A percentile compares a stretch with the other conserved stretches of the same genome.
These are phyloP conservation scores for Colletotrichum navitas DNA, from an alignment of 2,329 filamentous ascomycete species.

Conservation along the genomic window DNA sequence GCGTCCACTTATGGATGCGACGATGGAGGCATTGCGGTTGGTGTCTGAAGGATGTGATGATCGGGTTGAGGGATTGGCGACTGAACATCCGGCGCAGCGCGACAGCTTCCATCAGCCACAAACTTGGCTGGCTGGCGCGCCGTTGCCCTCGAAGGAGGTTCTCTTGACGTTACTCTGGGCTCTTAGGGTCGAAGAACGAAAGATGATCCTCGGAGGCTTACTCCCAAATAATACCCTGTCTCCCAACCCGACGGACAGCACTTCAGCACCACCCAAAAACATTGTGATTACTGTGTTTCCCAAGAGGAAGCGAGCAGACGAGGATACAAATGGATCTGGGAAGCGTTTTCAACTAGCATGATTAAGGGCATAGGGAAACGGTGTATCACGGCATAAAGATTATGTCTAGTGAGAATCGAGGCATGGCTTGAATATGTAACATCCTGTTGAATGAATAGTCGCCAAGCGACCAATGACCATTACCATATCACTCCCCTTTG, in stretches of 20 bases:
- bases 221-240: background rate
- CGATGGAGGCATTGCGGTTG: slow-evolving; percentile 79
- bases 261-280: slow-evolving; percentile 17
- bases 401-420: slow-evolving; percentile 6
- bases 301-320: slow-evolving; percentile 34
- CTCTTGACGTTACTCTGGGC: slow-evolving; percentile 63
- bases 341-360: slow-evolving; percentile 39
- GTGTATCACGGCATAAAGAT: slow-evolving; percentile 24
- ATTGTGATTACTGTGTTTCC: slow-evolving; percentile 26
- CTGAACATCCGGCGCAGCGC: slow-evolving; percentile 54
- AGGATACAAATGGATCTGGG: slow-evolving; percentile 16
- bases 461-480: slow-evolving; percentile 20
- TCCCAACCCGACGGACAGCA: slow-evolving; percentile 17
- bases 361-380: slow-evolving; percentile 17
- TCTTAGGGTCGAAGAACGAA: slow-evolving; percentile 58
- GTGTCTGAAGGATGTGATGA: slow-evolving; percentile 69
- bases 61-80: slow-evolving; percentile 56
- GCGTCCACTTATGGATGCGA: slow-evolving; percentile 81
- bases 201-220: slow-evolving; percentile 45
- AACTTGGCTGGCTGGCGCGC: slow-evolving; percentile 53
- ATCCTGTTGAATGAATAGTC: slow-evolving; percentile 13
- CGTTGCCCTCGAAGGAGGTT: slow-evolving; percentile 61
- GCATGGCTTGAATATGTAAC: slow-evolving; percentile 19
- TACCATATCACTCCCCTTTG: background rate
- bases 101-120: slow-evolving; percentile 52